Percentiles rank a stretch among this genome's conserved stretches.
Evolutionary conservation across 2,329 filamentous ascomycete genomes (phyloP).

Genomic region (Cordyceps pruinosa): DNA sequence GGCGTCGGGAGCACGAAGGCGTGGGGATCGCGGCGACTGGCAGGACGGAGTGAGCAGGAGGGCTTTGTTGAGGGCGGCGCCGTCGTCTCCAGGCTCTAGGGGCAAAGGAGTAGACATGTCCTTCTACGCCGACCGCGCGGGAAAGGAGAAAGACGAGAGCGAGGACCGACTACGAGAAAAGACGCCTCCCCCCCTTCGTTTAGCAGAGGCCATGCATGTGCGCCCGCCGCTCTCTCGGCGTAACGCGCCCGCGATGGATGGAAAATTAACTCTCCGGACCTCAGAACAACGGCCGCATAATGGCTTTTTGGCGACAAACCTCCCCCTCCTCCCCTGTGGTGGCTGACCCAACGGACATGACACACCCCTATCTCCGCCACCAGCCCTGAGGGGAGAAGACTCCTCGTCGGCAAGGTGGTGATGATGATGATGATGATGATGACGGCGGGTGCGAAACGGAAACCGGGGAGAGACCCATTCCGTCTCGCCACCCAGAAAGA

Average conservation of each 20-base stretch:
- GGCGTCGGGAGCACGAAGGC: not conserved
- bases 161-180: not conserved
- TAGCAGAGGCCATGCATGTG: too few species aligned
- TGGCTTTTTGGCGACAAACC: not conserved
- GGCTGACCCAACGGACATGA: not conserved
- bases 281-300: not conserved
- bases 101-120: too few species aligned
- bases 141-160: not conserved
- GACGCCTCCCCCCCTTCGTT: not conserved
- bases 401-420: not conserved
- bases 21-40: not conserved
- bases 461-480: not conserved
- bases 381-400: not conserved
- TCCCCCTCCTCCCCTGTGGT: too few species aligned
- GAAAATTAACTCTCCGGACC: not conserved
- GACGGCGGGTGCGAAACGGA: too few species aligned
- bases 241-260: not conserved
- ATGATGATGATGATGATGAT: not conserved
- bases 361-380: not conserved
- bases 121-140: too few species aligned
- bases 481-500: not conserved
- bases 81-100: too few species aligned
- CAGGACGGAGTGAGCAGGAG: not conserved
- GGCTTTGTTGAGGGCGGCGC: too few species aligned
- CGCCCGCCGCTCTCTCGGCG: not conserved